These are phyloP conservation scores for Escovopsis weberi DNA, from an alignment of 2,329 filamentous ascomycete species.

Conservation along the genomic window DNA sequence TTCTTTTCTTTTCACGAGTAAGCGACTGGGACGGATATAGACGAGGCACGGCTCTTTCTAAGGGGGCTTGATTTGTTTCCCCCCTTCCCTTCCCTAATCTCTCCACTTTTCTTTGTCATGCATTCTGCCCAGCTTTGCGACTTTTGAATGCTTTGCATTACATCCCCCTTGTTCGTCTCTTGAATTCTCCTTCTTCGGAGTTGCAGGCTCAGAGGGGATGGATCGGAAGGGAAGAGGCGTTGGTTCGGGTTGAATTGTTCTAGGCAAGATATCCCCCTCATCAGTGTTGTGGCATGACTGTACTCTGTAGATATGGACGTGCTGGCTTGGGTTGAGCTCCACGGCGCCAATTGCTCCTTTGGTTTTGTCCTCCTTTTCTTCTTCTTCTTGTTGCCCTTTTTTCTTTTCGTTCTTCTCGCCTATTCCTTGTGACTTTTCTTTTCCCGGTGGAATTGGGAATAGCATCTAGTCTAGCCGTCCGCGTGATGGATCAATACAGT, in stretches of 20 bases:
- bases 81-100: no score
- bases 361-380: slow-evolving; percentile 3
- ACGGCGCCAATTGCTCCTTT: neutral
- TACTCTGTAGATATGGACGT: neutral
- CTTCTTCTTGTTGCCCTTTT: slow-evolving; percentile 6
- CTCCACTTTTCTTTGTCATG: no score
- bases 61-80: no score
- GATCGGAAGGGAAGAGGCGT: neutral
- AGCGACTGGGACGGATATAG: no score
- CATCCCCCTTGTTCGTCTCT: neutral
- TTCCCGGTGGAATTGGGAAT: no score
- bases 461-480: slow-evolving; percentile 1
- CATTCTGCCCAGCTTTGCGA: no score
- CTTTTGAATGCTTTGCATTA: neutral
- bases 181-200: neutral
- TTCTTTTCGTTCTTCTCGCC: slow-evolving; percentile 3
- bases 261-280: neutral
- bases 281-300: neutral
- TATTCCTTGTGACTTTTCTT: neutral
- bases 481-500: slow-evolving; percentile 5
- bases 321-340: neutral
- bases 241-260: neutral
- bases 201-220: neutral
- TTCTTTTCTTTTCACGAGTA: no score
- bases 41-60: no score